Conservation (phyloP, 1,139 yeast species). For the Casaregolazyma suthepensis region DNA sequence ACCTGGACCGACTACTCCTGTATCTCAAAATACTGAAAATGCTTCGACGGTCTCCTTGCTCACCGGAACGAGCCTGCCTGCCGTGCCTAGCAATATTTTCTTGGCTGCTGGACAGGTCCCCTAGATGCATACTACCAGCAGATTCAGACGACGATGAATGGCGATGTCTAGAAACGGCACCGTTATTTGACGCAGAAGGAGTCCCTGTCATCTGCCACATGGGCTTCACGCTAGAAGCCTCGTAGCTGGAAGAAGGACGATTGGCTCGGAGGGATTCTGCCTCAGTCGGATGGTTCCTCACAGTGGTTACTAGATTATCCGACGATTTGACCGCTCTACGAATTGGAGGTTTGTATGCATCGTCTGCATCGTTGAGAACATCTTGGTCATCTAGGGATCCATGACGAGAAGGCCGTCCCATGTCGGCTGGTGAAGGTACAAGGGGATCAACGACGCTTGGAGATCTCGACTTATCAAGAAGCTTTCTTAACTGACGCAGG, state of each 20-base stretch:
- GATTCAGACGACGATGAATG: conserved; percentile 15
- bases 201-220: conserved; percentile 2
- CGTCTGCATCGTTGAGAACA: background rate
- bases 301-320: conserved; percentile 2
- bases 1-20: background rate
- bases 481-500: conserved; percentile 46
- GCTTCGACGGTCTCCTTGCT: conserved; percentile 1
- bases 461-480: conserved; percentile 37
- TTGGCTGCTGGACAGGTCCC: background rate
- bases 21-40: conserved; percentile 1
- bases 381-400: background rate
- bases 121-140: background rate
- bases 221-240: background rate
- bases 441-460: conserved; percentile 4
- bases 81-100: background rate
- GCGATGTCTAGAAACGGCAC: conserved; percentile 9
- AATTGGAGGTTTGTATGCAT: background rate
- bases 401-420: background rate
- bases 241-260: conserved; percentile 2
- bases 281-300: background rate
- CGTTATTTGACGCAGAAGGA: background rate
- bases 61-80: background rate
- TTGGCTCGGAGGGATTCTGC: background rate
- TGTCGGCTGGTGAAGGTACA: conserved; percentile 5
- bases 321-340: conserved; percentile 5